These are phyloP conservation scores for Suaeda aralocaspica DNA, from an alignment of 148 eudicot species.

Conservation along the genomic window DNA sequence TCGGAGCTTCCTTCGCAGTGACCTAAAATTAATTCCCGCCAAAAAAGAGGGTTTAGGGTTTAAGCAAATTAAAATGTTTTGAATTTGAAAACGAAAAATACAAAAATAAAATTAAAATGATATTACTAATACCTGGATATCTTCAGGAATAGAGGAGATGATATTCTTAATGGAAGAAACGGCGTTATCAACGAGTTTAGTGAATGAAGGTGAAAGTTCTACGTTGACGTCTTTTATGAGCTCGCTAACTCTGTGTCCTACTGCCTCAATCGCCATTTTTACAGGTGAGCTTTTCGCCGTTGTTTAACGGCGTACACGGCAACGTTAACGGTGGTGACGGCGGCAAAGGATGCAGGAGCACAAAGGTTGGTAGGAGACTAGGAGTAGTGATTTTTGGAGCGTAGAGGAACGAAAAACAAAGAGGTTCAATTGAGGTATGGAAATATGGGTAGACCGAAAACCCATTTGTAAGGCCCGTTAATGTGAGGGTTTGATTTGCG, in stretches of 20 bases:
- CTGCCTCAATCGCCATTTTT: slow-evolving; percentile 35
- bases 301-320: background rate
- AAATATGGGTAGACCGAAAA: no score
- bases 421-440: no score
- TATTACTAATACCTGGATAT: slow-evolving; percentile 39
- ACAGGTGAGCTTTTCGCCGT: background rate
- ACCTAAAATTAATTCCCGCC: slow-evolving; percentile 35
- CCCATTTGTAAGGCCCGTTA: no score
- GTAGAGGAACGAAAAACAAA: no score
- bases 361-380: background rate
- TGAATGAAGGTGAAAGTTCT: slow-evolving; percentile 52
- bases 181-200: slow-evolving; percentile 39
- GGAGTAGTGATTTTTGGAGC: no score
- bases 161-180: slow-evolving; percentile 47
- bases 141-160: slow-evolving; percentile 55
- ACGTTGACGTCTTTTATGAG: slow-evolving; percentile 67
- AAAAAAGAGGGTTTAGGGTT: slow-evolving; percentile 24
- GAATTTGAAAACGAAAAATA: background rate
- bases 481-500: no score
- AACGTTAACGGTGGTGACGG: background rate
- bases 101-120: no score
- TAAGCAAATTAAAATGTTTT: background rate
- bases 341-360: background rate
- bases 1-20: slow-evolving; percentile 59
- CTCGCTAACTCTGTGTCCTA: slow-evolving; percentile 50